Percentiles rank a stretch among this genome's conserved stretches.
Evolutionary conservation across 441 rosid species (phyloP).

Genomic region (Jatropha podagrica): DNA sequence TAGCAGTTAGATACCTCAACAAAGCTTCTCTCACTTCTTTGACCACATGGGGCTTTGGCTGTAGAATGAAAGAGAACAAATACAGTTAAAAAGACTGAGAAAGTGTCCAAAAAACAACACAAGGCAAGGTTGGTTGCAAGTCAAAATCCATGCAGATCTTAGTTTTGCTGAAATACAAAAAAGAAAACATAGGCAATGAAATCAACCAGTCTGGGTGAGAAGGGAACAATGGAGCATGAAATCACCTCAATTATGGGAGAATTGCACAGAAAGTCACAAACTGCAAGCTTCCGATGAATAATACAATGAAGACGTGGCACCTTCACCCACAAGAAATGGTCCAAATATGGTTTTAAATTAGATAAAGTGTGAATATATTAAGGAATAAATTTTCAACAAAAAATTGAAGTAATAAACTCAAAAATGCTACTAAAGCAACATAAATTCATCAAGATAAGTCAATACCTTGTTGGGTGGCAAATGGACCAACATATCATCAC

Average conservation of each 20-base stretch:
- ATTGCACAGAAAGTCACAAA: constrained; percentile 50
- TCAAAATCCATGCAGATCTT: not conserved
- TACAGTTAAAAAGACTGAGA: not conserved
- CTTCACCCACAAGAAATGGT: constrained; percentile 28
- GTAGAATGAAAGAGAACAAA: constrained; percentile 24
- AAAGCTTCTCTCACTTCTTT: constrained; percentile 64
- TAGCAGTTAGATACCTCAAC: constrained; percentile 55
- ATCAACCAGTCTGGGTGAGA: not conserved
- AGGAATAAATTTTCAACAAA: not conserved
- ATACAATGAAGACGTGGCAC: constrained; percentile 92
- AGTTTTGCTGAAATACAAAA: not conserved
- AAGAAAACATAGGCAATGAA: not conserved
- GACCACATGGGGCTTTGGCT: constrained; percentile 57
- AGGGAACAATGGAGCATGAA: constrained; percentile 4
- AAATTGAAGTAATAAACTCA: not conserved
- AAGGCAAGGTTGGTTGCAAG: not conserved
- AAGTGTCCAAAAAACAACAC: constrained; percentile 10
- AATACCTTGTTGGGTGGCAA: constrained; percentile 59
- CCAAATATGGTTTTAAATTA: not conserved
- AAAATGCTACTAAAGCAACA: not conserved
- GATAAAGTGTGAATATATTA: not conserved
- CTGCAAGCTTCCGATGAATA: constrained; percentile 70
- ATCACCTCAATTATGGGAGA: constrained; percentile 62
- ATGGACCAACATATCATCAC: constrained; percentile 51
- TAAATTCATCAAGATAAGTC: not conserved